These are phyloP conservation scores for Cyberlindnera veronae DNA, from an alignment of 805 yeast genomes.

Conservation along the genomic window DNA sequence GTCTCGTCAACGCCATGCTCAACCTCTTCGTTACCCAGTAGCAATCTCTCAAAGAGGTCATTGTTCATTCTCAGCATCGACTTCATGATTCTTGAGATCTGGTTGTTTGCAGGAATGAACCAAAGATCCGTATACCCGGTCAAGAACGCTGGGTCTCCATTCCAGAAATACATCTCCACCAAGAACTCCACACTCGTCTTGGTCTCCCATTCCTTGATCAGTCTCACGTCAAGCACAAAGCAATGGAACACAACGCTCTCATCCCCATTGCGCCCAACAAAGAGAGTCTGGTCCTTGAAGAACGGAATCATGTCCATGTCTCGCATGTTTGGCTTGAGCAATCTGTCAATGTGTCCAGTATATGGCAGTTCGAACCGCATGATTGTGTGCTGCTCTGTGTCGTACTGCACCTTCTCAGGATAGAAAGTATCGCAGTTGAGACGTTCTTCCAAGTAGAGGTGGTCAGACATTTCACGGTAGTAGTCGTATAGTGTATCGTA, in stretches of 20 bases:
- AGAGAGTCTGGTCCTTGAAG: conserved; percentile 51
- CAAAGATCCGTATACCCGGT: conserved; percentile 34
- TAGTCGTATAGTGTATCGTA: conserved; percentile 50
- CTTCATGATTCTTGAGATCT: conserved; percentile 55
- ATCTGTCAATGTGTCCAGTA: conserved; percentile 44
- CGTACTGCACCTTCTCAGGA: conserved; percentile 51
- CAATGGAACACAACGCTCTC: conserved; percentile 57
- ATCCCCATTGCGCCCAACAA: conserved; percentile 41
- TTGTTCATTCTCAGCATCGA: conserved; percentile 60
- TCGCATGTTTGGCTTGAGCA: conserved; percentile 47
- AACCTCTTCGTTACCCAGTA: conserved; percentile 47
- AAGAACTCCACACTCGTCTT: conserved; percentile 36
- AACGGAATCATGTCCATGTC: conserved; percentile 57
- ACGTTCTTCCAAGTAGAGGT: conserved; percentile 59
- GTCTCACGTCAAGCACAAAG: conserved; percentile 41
- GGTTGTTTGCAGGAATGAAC: conserved; percentile 57
- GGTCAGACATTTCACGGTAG: conserved; percentile 53
- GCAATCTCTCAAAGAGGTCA: conserved; percentile 45
- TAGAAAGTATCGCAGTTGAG: conserved; percentile 41
- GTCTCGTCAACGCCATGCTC: conserved; percentile 50
- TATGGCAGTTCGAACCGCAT: conserved; percentile 39
- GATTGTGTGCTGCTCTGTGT: conserved; percentile 36
- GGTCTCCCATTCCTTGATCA: conserved; percentile 26
- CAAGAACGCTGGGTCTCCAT: conserved; percentile 42
- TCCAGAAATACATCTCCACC: conserved; percentile 58